Conservation (phyloP, 257 asterid genomes). For the Cruciata laevipes region DNA sequence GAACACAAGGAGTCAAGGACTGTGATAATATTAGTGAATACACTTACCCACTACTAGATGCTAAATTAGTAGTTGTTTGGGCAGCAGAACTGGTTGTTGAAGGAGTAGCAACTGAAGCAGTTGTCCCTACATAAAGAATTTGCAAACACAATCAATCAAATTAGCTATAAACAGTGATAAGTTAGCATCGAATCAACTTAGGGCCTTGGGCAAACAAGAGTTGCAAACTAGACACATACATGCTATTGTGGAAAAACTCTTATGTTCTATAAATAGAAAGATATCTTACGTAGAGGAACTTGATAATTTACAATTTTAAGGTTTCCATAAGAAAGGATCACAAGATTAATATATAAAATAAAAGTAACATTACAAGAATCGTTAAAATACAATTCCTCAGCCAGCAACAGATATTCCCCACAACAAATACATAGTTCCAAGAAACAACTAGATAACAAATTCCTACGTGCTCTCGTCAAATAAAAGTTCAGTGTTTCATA, state of each 20-base stretch:
- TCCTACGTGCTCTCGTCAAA: neutral
- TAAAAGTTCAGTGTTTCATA: neutral
- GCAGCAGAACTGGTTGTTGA: conserved; percentile 50
- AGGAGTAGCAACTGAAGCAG: conserved; percentile 39
- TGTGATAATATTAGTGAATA: conserved; percentile 14
- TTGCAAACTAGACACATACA: neutral
- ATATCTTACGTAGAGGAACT: neutral
- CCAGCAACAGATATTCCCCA: neutral
- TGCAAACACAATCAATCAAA: conserved; percentile 16
- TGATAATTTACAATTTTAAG: too few relatives aligned
- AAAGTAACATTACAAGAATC: neutral
- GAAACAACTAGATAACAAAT: too few relatives aligned
- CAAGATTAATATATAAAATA: neutral
- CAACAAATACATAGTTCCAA: neutral
- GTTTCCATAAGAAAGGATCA: neutral
- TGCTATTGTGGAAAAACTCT: neutral
- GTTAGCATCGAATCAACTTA: neutral
- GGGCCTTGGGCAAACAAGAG: neutral
- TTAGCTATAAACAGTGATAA: neutral
- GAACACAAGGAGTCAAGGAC: conserved; percentile 6
- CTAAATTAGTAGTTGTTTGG: conserved; percentile 55
- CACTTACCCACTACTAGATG: conserved; percentile 73
- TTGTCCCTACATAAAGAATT: conserved; percentile 24
- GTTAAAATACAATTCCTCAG: neutral
- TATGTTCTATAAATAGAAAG: neutral